These are phyloP conservation scores for Allantophomopsis cytisporea DNA, from an alignment of 2,329 filamentous ascomycete genomes.

Conservation along the genomic window DNA sequence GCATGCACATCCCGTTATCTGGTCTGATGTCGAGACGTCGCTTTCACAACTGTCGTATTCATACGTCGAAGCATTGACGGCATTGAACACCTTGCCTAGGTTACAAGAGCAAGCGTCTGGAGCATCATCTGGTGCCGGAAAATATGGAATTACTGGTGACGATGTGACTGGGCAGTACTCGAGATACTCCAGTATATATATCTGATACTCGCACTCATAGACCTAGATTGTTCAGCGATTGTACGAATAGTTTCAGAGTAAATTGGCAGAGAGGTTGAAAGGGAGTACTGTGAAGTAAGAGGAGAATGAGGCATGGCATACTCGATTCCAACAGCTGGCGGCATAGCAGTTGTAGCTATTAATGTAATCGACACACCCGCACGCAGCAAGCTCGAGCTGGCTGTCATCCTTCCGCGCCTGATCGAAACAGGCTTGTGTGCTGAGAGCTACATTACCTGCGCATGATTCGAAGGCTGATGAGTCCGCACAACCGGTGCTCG, in stretches of 20 bases:
- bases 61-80: conserved; percentile 7
- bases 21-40: background rate
- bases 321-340: conserved; percentile 23
- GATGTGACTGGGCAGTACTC: conserved; percentile 16
- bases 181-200: conserved; percentile 21
- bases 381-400: conserved; percentile 6
- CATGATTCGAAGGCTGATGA: conserved; percentile 10
- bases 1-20: conserved; percentile 18
- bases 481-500: conserved; percentile 10
- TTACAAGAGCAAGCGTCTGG: conserved; percentile 23
- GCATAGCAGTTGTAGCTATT: conserved; percentile 22
- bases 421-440: conserved; percentile 3
- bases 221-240: conserved; percentile 10
- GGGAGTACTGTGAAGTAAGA: too few relatives aligned
- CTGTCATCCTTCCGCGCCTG: background rate
- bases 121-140: conserved; percentile 20
- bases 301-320: conserved; percentile 3
- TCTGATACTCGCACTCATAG: conserved; percentile 24
- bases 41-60: conserved; percentile 2
- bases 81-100: conserved; percentile 17
- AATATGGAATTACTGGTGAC: conserved; percentile 20
- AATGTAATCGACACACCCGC: conserved; percentile 13
- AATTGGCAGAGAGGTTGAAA: too few relatives aligned
- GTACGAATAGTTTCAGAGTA: too few relatives aligned
- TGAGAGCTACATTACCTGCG: background rate